A percentile compares a stretch with the other conserved stretches of the same genome.
phyloP scores from a whole-genome alignment of 257 asterid species.

The Nicotiana obtusifolia region DNA sequence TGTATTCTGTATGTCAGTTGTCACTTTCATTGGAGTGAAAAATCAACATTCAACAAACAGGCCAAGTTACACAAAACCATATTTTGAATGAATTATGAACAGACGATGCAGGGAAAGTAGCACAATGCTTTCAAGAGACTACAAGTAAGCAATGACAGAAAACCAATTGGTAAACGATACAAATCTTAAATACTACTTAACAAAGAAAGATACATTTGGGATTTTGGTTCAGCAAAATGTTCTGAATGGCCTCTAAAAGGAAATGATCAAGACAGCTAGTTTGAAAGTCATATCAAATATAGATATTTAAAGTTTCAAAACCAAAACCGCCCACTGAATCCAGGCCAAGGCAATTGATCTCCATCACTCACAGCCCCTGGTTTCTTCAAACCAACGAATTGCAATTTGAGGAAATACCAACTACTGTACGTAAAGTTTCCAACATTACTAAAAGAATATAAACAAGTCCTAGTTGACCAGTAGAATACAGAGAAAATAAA shows the following conservation, averaged over 20 bases:
- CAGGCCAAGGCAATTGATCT: background rate
- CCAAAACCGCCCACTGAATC: conserved; percentile 23
- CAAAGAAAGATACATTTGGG: background rate
- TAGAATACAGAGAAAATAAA: conserved; percentile 5
- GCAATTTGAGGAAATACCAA: background rate
- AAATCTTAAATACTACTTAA: too few relatives aligned
- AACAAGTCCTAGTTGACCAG: conserved; percentile 17
- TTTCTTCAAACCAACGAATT: conserved; percentile 13
- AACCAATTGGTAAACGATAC: background rate
- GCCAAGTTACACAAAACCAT: background rate
- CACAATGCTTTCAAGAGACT: background rate
- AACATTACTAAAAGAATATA: background rate
- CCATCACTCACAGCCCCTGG: conserved; percentile 21
- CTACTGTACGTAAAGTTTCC: background rate
- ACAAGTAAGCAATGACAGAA: background rate
- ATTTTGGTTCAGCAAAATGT: background rate
- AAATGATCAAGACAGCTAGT: background rate
- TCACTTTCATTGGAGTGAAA: background rate
- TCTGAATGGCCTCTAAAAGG: background rate
- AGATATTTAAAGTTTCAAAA: background rate
- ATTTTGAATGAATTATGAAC: background rate
- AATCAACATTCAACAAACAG: too few relatives aligned
- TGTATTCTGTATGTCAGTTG: background rate
- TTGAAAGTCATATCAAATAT: background rate
- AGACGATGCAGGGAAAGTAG: background rate